phyloP scores from a whole-genome alignment of 1,284 basidiomycete genomes.

The Moniliella sp. region DNA sequence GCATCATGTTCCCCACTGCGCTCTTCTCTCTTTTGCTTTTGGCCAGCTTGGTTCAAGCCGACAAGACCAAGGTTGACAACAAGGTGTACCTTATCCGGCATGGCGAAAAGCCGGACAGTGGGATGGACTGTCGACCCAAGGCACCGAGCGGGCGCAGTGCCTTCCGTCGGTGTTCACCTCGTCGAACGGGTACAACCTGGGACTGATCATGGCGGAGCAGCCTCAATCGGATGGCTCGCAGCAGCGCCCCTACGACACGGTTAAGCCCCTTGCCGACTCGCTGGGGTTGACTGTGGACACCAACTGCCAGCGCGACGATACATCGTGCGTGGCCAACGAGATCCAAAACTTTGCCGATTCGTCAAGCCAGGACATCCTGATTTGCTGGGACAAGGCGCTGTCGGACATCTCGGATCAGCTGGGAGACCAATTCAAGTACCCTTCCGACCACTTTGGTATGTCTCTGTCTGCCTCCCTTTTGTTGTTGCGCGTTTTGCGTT shows the following conservation, averaged over 20 bases:
- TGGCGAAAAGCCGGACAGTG: constrained; percentile 30
- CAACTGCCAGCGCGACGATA: constrained; percentile 26
- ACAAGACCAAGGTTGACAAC: no score
- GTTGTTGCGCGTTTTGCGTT: constrained; percentile 1
- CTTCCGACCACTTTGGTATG: background rate
- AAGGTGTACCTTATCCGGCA: constrained; percentile 20
- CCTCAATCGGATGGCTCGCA: constrained; percentile 13
- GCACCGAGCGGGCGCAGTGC: constrained; percentile 5
- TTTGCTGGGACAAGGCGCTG: constrained; percentile 19
- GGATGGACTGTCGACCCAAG: constrained; percentile 7
- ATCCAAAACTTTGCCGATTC: constrained; percentile 11
- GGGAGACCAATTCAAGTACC: constrained; percentile 7
- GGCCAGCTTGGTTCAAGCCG: no score
- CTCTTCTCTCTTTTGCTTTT: no score
- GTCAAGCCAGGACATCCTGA: constrained; percentile 6
- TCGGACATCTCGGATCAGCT: constrained; percentile 16
- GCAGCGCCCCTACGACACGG: constrained; percentile 26
- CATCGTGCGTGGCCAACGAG: constrained; percentile 12
- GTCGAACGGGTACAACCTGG: constrained; percentile 14
- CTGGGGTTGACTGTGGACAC: constrained; percentile 27
- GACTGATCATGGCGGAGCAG: constrained; percentile 13
- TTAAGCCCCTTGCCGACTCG: constrained; percentile 22
- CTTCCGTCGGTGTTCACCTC: constrained; percentile 12
- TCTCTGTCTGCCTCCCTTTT: no score
- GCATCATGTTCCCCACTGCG: no score